These are phyloP conservation scores for Trichoderma breve DNA, from an alignment of 2,329 filamentous ascomycete species.

Conservation along the genomic window DNA sequence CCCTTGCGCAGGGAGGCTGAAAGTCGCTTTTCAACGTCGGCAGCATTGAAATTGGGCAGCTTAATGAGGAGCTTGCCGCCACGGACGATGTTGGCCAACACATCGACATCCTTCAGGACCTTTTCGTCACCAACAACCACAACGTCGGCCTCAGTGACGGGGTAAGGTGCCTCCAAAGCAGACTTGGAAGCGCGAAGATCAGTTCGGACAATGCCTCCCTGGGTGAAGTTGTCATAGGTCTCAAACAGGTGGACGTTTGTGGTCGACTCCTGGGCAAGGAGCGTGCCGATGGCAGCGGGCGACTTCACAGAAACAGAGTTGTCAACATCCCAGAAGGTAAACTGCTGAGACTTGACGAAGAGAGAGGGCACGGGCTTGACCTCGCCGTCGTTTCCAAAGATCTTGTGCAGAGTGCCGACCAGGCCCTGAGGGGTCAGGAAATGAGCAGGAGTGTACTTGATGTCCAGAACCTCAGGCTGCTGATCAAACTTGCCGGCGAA, in stretches of 20 bases:
- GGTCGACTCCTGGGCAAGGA: constrained; percentile 71
- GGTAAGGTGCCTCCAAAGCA: constrained; percentile 80
- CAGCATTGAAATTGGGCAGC: constrained; percentile 76
- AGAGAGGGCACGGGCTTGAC: constrained; percentile 42
- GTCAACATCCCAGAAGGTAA: constrained; percentile 91
- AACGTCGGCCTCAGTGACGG: constrained; percentile 75
- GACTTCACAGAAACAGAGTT: constrained; percentile 65
- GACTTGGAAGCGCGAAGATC: constrained; percentile 83
- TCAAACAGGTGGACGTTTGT: constrained; percentile 61
- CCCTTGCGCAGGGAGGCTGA: constrained; percentile 67
- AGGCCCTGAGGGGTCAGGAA: constrained; percentile 55
- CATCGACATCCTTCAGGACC: constrained; percentile 73
- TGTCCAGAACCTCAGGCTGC: constrained; percentile 67
- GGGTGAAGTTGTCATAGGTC: constrained; percentile 62
- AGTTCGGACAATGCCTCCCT: constrained; percentile 77
- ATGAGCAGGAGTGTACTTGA: constrained; percentile 80
- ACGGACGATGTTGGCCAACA: constrained; percentile 67
- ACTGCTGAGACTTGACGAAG: constrained; percentile 68
- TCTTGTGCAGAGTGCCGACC: constrained; percentile 49
- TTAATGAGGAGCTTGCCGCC: constrained; percentile 73
- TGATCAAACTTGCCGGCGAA: constrained; percentile 69
- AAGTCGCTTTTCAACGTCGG: constrained; percentile 86
- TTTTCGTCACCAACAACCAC: constrained; percentile 76
- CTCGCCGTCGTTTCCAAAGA: constrained; percentile 55
- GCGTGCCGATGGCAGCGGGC: constrained; percentile 56